Base-by-base conservation (phyloP, 2,329 filamentous ascomycete species). In the Penicillium sp. region DNA sequence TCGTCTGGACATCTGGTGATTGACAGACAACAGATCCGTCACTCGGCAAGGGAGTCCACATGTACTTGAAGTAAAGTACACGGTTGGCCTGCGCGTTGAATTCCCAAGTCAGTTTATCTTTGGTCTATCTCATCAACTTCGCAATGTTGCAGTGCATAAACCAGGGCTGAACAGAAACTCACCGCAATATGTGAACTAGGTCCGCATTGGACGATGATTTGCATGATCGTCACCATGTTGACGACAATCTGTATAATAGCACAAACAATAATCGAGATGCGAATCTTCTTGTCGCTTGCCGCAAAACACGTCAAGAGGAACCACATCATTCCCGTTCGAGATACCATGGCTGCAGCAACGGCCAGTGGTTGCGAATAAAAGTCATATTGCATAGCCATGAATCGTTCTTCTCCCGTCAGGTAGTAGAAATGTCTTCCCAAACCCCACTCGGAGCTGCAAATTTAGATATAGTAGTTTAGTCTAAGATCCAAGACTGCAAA, bases 261-360 rank as follows among this genome's bases (percentile, higher is more conserved):
- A 36, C 64, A 67, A 9, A 59, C 29, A n/a, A 66, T 52, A n/a
- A 69, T 64, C 4, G 56, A 59, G 5, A 59, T 35, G 1, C 62
- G 60, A n/a, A 68, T 48, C 13, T 59, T 59, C 26, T 51, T 57
- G 35, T 66, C 59, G 28, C 58, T 65, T 8, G 60, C 57, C 7
- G 59, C 57, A 36, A 68, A 69, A 41, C 66, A 69, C 2, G 56
- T 65, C 47, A 64, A 56, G 4, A 69, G 54, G 34, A 68, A 68
- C 58, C 64, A 65, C 56, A 66, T 68, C 60, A 69, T 68, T 18
- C 65, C 65, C 5, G 66, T 59, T 3, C 66, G 56, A 4, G 64
- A 68, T 29, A 66, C 47, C 65, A 68, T 68, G 2, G 64, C 59
- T 1, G 66, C 63, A 9, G 60, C 32, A 4, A 69, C 62, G 6